Evolutionary conservation across 2,329 filamentous ascomycete species (phyloP).

Genomic region (Diatrype stigma): DNA sequence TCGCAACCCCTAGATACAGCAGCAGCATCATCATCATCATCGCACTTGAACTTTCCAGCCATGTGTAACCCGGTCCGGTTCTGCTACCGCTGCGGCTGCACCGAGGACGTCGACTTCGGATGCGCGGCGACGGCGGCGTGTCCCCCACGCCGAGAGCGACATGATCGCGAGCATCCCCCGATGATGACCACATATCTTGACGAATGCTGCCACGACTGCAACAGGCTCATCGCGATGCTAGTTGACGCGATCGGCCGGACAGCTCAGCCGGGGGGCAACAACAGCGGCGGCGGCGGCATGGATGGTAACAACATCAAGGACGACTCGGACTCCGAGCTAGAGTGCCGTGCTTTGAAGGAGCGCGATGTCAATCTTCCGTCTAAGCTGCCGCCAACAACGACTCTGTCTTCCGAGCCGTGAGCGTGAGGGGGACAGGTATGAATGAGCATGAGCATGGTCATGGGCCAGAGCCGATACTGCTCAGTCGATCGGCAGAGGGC

Average conservation of each 20-base stretch:
- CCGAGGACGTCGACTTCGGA: constrained; percentile 16
- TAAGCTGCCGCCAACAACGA: not conserved
- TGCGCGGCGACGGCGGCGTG: constrained; percentile 11
- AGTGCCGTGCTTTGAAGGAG: constrained; percentile 2
- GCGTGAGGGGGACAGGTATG: too few relatives aligned
- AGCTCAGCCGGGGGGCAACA: not conserved
- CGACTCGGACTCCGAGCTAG: not conserved
- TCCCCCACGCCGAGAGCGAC: constrained; percentile 1
- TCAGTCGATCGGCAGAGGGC: not conserved
- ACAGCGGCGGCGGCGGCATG: not conserved
- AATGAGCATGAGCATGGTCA: too few relatives aligned
- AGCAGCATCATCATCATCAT: too few relatives aligned
- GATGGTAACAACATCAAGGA: not conserved
- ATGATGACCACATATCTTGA: constrained; percentile 7
- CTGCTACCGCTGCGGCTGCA: constrained; percentile 22
- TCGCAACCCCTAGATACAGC: too few relatives aligned
- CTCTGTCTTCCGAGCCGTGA: not conserved
- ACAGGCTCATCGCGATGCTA: not conserved
- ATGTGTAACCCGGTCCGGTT: constrained; percentile 23
- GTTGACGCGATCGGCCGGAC: not conserved
- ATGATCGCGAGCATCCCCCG: not conserved
- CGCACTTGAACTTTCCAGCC: too few relatives aligned
- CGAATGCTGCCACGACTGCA: constrained; percentile 21
- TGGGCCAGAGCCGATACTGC: too few relatives aligned
- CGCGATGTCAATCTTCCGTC: constrained; percentile 6